phyloP scores from a whole-genome alignment of 2,329 filamentous ascomycete species.

The Cladophialophora chaetospira region DNA sequence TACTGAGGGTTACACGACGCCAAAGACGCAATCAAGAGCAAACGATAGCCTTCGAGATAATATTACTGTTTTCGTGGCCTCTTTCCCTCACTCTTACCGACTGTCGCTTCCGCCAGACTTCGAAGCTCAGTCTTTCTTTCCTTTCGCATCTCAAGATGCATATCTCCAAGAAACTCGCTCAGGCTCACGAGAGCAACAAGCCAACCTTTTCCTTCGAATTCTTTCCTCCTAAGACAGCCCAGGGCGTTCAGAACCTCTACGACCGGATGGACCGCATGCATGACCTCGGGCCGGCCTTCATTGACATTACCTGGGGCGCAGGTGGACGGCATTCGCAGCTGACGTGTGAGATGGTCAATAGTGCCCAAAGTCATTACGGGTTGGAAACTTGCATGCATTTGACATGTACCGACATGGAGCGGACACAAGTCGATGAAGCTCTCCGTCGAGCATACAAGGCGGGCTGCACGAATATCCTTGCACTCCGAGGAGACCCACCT shows the following conservation, averaged over 20 bases:
- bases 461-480: constrained; percentile 96
- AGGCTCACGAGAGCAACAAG: constrained; percentile 74
- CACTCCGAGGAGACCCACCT: constrained; percentile 88
- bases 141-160: constrained; percentile 68
- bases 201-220: constrained; percentile 99
- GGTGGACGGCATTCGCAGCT: constrained; percentile 87
- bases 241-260: constrained; percentile 97
- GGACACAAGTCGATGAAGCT: constrained; percentile 85
- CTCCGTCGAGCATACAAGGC: constrained; percentile 86
- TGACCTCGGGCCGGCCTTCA: constrained; percentile 87
- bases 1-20: constrained; percentile 13
- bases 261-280: constrained; percentile 99
- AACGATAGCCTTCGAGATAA: neutral
- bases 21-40: constrained; percentile 2
- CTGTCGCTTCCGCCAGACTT: neutral
- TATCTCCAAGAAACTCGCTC: constrained; percentile 86
- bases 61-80: neutral
- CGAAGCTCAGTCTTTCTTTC: neutral
- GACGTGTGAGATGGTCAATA: constrained; percentile 96
- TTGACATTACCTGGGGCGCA: constrained; percentile 98
- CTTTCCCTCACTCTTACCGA: constrained; percentile 1
- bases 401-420: constrained; percentile 97
- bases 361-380: constrained; percentile 91
- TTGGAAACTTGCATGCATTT: constrained; percentile 99
- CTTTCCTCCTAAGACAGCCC: constrained; percentile 89